These are phyloP conservation scores for Sugiyamaella lignohabitans DNA, from an alignment of 805 yeast species.

Conservation along the genomic window DNA sequence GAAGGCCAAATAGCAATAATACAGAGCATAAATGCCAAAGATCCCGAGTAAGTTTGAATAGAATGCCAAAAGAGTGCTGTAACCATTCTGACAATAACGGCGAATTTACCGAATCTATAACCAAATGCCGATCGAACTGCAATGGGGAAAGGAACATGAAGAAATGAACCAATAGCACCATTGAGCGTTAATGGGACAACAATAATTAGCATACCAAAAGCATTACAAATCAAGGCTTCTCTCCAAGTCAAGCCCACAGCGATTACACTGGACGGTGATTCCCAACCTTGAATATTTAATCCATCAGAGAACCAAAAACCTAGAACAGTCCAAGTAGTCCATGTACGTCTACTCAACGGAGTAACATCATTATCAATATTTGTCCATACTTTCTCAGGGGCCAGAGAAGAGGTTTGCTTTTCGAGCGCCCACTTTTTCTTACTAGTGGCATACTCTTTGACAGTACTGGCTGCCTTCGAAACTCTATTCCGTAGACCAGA, in stretches of 20 bases:
- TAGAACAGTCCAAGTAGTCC: constrained; percentile 17
- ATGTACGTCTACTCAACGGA: constrained; percentile 14
- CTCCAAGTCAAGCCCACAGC: constrained; percentile 15
- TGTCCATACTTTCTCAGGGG: constrained; percentile 24
- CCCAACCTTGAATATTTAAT: constrained; percentile 19
- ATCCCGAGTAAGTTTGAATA: constrained; percentile 18
- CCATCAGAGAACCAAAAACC: constrained; percentile 20
- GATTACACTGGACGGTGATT: constrained; percentile 14
- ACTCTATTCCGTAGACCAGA: too few relatives aligned
- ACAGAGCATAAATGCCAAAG: constrained; percentile 10
- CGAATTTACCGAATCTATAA: constrained; percentile 15
- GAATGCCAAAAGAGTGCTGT: constrained; percentile 21
- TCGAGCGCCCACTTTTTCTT: constrained; percentile 21
- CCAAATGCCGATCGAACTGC: constrained; percentile 24
- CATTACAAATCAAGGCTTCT: constrained; percentile 15
- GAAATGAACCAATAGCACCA: constrained; percentile 18
- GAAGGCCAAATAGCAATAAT: constrained; percentile 20
- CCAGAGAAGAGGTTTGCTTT: constrained; percentile 20
- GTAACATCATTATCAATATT: constrained; percentile 41
- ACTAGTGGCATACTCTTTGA: constrained; percentile 19
- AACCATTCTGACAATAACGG: constrained; percentile 17
- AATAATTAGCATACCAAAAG: constrained; percentile 15
- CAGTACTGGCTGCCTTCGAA: not conserved
- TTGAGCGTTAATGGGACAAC: constrained; percentile 12
- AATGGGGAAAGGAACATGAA: constrained; percentile 26